Evolutionary conservation across 2,329 filamentous ascomycete genomes (phyloP).

Genomic region (Chaetomium globosum): DNA sequence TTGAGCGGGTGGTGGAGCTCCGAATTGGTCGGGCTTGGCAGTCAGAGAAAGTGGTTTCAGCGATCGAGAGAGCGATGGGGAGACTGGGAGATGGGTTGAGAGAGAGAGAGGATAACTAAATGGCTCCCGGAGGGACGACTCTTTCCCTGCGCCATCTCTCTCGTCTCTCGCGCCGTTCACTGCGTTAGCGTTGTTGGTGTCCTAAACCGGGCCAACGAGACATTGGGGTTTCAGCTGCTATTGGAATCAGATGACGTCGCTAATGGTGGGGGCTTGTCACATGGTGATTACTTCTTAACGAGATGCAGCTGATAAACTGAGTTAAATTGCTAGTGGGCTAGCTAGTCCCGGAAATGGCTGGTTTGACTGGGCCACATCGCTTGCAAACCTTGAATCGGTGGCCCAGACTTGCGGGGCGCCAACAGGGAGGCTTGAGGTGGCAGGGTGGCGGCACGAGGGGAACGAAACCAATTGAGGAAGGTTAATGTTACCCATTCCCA

Average conservation of each 20-base stretch:
- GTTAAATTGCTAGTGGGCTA: background rate
- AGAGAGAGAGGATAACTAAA: background rate
- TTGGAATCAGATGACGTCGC: constrained; percentile 27
- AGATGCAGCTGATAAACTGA: no score
- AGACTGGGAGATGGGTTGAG: background rate
- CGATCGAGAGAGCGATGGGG: background rate
- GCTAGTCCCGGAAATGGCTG: background rate
- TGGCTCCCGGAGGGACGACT: background rate
- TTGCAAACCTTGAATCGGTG: background rate
- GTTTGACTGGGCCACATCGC: background rate
- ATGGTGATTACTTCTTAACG: background rate
- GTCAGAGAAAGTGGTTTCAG: background rate
- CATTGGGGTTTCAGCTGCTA: constrained; percentile 22
- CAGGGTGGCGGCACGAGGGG: no score
- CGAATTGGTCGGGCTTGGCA: background rate
- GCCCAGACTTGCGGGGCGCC: background rate
- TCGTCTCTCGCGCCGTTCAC: background rate
- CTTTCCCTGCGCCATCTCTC: background rate
- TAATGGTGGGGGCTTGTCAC: background rate
- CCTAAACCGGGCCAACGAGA: constrained; percentile 23
- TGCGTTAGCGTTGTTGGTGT: constrained; percentile 10
- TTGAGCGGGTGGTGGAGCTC: background rate
- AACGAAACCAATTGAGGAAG: background rate
- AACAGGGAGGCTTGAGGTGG: background rate
- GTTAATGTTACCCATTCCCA: background rate